These are phyloP conservation scores for Plectosphaerella sp. DNA, from an alignment of 2,329 filamentous ascomycete genomes.

Conservation along the genomic window DNA sequence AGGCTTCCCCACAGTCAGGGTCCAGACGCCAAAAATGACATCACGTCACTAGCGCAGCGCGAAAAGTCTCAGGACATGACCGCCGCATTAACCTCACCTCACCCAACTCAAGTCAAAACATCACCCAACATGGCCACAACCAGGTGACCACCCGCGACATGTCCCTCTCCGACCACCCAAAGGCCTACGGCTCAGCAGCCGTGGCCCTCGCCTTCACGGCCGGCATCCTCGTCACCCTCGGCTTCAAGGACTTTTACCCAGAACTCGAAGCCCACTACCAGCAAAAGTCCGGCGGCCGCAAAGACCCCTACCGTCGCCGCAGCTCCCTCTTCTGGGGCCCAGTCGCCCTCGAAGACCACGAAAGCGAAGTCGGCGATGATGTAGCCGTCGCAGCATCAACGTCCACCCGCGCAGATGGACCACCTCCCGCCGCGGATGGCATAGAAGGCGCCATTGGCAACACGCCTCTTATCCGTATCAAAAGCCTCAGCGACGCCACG, in stretches of 20 bases:
- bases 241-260: slow-evolving; percentile 76
- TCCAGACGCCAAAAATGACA: too few species aligned
- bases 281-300: slow-evolving; percentile 25
- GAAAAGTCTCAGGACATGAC: neutral
- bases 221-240: slow-evolving; percentile 70
- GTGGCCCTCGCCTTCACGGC: slow-evolving; percentile 70
- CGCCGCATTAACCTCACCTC: neutral
- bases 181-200: slow-evolving; percentile 60
- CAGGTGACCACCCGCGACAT: slow-evolving; percentile 29
- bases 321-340: slow-evolving; percentile 43
- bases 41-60: too few species aligned
- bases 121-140: neutral
- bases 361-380: slow-evolving; percentile 17
- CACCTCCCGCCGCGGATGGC: slow-evolving; percentile 58
- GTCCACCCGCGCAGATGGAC: slow-evolving; percentile 14
- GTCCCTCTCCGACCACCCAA: slow-evolving; percentile 58
- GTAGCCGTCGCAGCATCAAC: slow-evolving; percentile 1
- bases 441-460: slow-evolving; percentile 92
- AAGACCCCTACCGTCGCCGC: slow-evolving; percentile 21
- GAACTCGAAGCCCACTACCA: slow-evolving; percentile 65
- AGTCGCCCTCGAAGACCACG: slow-evolving; percentile 53
- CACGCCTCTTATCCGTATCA: slow-evolving; percentile 83
- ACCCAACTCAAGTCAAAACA: neutral
- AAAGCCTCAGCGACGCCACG: slow-evolving; percentile 78
- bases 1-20: too few species aligned